phyloP scores from a whole-genome alignment of 2,329 filamentous ascomycete species.

The Ramularia endophylla region DNA sequence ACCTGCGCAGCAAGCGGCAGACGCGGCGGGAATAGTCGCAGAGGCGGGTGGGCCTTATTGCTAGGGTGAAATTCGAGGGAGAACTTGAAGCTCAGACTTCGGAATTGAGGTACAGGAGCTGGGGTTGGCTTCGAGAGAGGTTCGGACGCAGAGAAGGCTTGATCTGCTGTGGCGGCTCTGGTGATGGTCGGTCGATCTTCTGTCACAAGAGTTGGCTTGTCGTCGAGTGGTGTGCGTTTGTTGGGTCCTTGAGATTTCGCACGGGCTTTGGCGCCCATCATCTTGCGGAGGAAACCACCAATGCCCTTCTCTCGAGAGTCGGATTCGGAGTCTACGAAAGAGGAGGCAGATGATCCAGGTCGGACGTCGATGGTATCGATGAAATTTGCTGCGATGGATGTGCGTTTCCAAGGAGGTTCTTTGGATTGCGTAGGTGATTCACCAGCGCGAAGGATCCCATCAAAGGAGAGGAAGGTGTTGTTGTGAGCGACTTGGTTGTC shows the following conservation, averaged over 20 bases:
- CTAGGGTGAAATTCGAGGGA: slow-evolving; percentile 62
- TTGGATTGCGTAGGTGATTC: slow-evolving; percentile 25
- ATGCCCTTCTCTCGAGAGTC: slow-evolving; percentile 27
- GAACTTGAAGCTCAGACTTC: slow-evolving; percentile 66
- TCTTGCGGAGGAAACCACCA: slow-evolving; percentile 30
- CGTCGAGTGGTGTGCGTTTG: slow-evolving; percentile 3
- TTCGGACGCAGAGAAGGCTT: not conserved
- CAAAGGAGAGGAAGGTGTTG: slow-evolving; percentile 57
- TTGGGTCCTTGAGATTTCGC: slow-evolving; percentile 19
- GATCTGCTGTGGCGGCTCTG: slow-evolving; percentile 12
- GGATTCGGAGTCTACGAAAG: slow-evolving; percentile 21
- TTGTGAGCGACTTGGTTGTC: slow-evolving; percentile 55
- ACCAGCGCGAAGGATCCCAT: slow-evolving; percentile 46
- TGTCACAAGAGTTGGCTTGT: slow-evolving; percentile 5
- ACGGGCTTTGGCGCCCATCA: slow-evolving; percentile 27
- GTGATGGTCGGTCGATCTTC: slow-evolving; percentile 6
- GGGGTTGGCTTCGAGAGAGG: not conserved
- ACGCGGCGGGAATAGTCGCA: slow-evolving; percentile 60
- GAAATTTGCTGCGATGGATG: slow-evolving; percentile 26
- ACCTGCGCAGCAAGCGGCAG: slow-evolving; percentile 66
- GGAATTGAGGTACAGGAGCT: slow-evolving; percentile 29
- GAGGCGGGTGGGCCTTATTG: slow-evolving; percentile 50
- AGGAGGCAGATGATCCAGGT: slow-evolving; percentile 21
- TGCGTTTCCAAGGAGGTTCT: slow-evolving; percentile 31
- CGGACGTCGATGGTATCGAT: slow-evolving; percentile 24